Conservation (phyloP, 441 rosid species). For the Macaranga tanarius region DNA sequence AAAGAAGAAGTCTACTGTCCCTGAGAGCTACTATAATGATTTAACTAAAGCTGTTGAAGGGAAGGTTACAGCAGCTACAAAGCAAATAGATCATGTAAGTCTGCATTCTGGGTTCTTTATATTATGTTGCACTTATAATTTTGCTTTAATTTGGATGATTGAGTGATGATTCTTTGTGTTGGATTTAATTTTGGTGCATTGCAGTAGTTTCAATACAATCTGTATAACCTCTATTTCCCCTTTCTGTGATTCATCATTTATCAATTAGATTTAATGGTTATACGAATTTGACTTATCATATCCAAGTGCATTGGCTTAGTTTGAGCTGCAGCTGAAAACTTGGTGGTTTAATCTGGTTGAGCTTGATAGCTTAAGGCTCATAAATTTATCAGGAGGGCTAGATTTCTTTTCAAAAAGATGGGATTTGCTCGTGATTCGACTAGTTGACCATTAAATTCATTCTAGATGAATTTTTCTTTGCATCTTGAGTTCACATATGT, state of each 20-base stretch:
- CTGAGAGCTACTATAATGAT: conserved; percentile 90
- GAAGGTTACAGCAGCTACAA: conserved; percentile 86
- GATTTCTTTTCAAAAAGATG: background rate
- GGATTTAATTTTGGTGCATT: background rate
- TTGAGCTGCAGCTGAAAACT: conserved; percentile 1
- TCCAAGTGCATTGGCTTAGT: background rate
- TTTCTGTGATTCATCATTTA: background rate
- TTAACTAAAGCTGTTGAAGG: conserved; percentile 87
- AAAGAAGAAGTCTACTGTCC: conserved; percentile 96
- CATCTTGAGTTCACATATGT: background rate
- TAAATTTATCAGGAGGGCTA: background rate
- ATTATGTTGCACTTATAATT: conserved; percentile 1
- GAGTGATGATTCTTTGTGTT: background rate
- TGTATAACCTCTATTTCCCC: background rate
- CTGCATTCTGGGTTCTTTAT: conserved; percentile 13
- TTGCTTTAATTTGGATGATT: conserved; percentile 8
- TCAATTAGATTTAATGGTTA: conserved; percentile 2
- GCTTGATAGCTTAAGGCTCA: background rate
- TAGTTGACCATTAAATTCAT: background rate
- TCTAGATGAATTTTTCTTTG: conserved; percentile 2
- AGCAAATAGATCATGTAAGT: conserved; percentile 96
- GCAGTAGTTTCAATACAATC: background rate
- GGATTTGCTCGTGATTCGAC: background rate
- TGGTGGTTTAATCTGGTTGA: background rate
- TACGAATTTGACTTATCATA: background rate